Conservation (phyloP, 768 basidiomycete genomes). For the Galerina sulciceps region DNA sequence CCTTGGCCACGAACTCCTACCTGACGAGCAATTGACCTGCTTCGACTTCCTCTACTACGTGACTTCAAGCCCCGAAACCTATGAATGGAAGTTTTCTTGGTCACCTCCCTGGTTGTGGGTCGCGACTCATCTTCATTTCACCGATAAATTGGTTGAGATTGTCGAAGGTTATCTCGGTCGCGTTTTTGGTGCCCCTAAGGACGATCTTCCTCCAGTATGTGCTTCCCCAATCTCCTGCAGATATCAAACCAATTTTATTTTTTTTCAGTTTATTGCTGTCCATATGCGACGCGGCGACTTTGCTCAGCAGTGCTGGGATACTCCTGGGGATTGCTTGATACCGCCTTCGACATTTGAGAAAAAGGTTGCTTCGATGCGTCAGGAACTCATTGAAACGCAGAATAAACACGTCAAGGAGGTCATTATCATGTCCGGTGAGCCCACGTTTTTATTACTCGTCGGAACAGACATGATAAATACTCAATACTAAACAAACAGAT, state of each 20-base stretch:
- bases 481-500: slow-evolving; percentile 31
- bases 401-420: slow-evolving; percentile 38
- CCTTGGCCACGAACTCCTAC: slow-evolving; percentile 26
- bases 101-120: slow-evolving; percentile 46
- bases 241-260: neutral
- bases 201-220: slow-evolving; percentile 9
- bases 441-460: neutral
- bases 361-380: slow-evolving; percentile 41
- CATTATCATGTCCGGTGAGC: slow-evolving; percentile 47
- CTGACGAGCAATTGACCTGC: slow-evolving; percentile 35
- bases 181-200: neutral
- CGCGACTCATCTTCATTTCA: slow-evolving; percentile 41
- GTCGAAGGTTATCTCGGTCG: slow-evolving; percentile 32
- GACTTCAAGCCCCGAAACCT: slow-evolving; percentile 24
- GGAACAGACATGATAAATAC: neutral
- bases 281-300: slow-evolving; percentile 55
- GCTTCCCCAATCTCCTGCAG: neutral
- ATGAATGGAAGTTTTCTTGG: slow-evolving; percentile 39
- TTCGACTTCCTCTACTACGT: slow-evolving; percentile 37
- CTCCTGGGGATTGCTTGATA: slow-evolving; percentile 39
- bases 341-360: slow-evolving; percentile 40
- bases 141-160: slow-evolving; percentile 30
- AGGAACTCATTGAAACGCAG: slow-evolving; percentile 33
- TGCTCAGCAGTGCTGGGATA: slow-evolving; percentile 32
- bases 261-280: slow-evolving; percentile 43